Evolutionary conservation across 148 eudicot genomes (phyloP).

Genomic region (Tetragonia tetragonoides): DNA sequence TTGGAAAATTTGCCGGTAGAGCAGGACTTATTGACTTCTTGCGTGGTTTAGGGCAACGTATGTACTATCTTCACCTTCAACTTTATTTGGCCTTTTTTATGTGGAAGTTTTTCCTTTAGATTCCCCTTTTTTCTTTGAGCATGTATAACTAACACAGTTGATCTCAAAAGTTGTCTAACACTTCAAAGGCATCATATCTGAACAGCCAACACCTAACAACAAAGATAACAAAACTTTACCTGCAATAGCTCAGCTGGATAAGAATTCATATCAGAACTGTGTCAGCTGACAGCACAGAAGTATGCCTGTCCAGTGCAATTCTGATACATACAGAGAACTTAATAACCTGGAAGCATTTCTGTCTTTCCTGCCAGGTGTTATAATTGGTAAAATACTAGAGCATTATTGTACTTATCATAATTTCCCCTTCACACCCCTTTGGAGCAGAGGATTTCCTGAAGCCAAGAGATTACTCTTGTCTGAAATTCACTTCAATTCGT

Average conservation of each 20-base stretch:
- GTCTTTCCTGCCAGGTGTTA: not conserved
- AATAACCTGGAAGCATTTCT: not conserved
- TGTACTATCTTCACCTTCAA: slow-evolving; percentile 24
- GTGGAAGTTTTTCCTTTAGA: not conserved
- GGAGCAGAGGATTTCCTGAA: not conserved
- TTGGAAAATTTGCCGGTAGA: slow-evolving; percentile 95
- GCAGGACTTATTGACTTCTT: slow-evolving; percentile 94
- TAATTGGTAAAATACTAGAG: not conserved
- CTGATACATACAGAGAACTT: not conserved
- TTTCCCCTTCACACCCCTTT: not conserved
- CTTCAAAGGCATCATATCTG: not conserved
- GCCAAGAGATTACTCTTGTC: not conserved
- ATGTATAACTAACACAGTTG: not conserved
- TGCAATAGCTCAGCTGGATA: not conserved
- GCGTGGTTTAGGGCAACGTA: slow-evolving; percentile 86
- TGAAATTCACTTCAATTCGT: not conserved
- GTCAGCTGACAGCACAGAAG: not conserved
- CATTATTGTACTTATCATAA: not conserved
- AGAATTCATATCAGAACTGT: not conserved
- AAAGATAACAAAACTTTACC: not conserved
- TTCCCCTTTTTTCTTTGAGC: not conserved
- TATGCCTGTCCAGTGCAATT: slow-evolving; percentile 3
- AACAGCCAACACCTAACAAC: no score
- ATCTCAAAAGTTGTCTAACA: no score
- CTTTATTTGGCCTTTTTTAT: not conserved